Base-by-base conservation (phyloP, 192 early-diverging fungal genomes). In the Coemansia sp. region DNA sequence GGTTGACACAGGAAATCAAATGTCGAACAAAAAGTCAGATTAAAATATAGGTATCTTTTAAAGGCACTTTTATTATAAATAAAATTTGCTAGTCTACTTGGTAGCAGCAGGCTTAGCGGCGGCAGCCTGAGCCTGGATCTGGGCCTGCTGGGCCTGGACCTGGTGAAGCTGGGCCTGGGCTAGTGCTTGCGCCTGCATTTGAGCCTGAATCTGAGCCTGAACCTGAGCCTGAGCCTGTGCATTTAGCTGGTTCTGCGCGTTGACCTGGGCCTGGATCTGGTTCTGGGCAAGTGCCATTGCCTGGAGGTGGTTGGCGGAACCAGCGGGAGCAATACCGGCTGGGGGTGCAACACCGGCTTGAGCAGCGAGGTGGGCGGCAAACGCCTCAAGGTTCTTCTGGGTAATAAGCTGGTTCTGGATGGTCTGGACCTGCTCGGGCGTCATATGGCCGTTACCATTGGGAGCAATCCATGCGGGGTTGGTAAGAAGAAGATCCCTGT, bases 161-260 rank as follows among this genome's bases (percentile, higher is more conserved):
- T 79, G 73, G 1, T 61, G 68, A n/a, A 62, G 64, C 41, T 71
- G 57, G 9, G 58, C 68, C 46, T 77, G 69, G 15, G 54, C 57
- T 17, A 79, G 67, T 4, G 67, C 67, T 23, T 55, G 61, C 22
- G 73, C 73, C 39, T 73, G 71, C 2, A 54, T 69, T 44, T 78
- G 71, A 0, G 61, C 71, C 54, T 81, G 80, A 22, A 63, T 38
- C 45, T 77, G 57, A 11, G 73, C 76, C 11, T 71, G 61, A 0
- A 61, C 72, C 48, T 73, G 57, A 9, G 71, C 80, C 49, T 82
- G 80, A 13, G 67, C 53, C 47, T 78, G 71, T 2, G 78, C 83
- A 44, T 56, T 44, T 8, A 38, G 23, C 49, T 81, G 80, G 1
- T 66, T 49, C 57, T 68, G 65, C 6, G 58, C 30, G 40, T 59